These are phyloP conservation scores for Petunia axillaris DNA, from an alignment of 257 asterid genomes.

Conservation along the genomic window DNA sequence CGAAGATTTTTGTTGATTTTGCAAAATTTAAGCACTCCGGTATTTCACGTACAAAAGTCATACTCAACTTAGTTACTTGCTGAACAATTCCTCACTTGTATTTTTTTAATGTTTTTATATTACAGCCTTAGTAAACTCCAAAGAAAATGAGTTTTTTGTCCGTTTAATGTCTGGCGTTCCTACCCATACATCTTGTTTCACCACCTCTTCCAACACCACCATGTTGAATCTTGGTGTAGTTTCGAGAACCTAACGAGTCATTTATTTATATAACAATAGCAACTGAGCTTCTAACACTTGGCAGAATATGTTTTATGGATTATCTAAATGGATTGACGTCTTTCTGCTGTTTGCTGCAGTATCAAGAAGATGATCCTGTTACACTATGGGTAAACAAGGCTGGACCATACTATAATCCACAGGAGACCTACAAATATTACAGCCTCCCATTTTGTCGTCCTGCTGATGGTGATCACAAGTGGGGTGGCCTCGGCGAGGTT, in stretches of 20 bases:
- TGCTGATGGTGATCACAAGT: conserved; percentile 52
- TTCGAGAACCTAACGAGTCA: background rate
- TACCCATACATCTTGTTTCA: too few species aligned
- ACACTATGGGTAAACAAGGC: conserved; percentile 75
- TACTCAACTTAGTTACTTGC: too few species aligned
- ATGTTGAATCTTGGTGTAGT: too few species aligned
- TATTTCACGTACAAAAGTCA: too few species aligned
- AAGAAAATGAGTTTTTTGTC: too few species aligned
- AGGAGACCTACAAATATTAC: conserved; percentile 78
- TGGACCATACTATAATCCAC: conserved; percentile 76
- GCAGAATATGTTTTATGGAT: background rate
- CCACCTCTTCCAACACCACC: too few species aligned
- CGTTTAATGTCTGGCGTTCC: too few species aligned
- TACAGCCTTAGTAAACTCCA: too few species aligned
- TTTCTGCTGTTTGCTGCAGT: conserved; percentile 47
- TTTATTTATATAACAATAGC: background rate
- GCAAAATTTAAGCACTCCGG: too few species aligned
- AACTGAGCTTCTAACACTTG: background rate
- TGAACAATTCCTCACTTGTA: too few species aligned
- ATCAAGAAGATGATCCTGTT: conserved; percentile 55
- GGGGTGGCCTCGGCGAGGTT: conserved; percentile 76
- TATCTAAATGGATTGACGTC: background rate
- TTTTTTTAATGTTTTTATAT: background rate
- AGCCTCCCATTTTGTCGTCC: conserved; percentile 71
- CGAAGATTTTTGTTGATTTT: too few species aligned